Base-by-base conservation (phyloP, 352 stramenopile species). In the Globisporangium alternatum region DNA sequence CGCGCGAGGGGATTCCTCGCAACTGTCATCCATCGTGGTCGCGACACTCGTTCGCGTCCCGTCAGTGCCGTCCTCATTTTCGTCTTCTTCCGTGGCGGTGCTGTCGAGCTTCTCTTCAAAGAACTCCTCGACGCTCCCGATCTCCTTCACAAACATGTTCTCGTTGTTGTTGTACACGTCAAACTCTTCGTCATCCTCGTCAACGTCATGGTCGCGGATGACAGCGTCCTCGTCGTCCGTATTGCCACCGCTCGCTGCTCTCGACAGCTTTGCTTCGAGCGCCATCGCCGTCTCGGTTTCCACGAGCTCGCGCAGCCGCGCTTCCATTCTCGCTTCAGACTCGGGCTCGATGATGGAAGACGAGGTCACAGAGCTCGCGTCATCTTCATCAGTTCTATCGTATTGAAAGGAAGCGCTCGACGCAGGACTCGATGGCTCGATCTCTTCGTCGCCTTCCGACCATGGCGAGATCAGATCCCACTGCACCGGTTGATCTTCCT, bases 401-500 rank as follows among this genome's bases (percentile, higher is more conserved):
- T 56, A 28, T 3, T 47, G 37, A 22, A 62, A 70, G 58, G 30
- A 44, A 22, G n/a, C 4, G 10, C 5, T 19, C 21, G 21, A 53
- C 12, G 39, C 22, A 2, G 35, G 39, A n/a, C 49, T 56, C 17
- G 49, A 56, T 1, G n/a, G 30, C 17, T 64, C 56, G n/a, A 48
- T 19, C 5, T 55, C 37, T 8, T 68, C 45, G 15, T 54, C 37
- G 5, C 48, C 59, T 48, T 75, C 69, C 9, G 76, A 88, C 61
- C 70, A 85, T 13, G 81, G 81, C 31, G 81, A 90, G 33, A 90
- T 76, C 51, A 90, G 68, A 47, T 62, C 68, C 74, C 71, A 85
- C 44, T 75, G 70, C 37, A 71, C 35, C 0, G 25, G 37, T 37
- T 8, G 45, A 21, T 2, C 12, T 35, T 41, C 47, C 7, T 37